Evolutionary conservation across 148 eudicot genomes (phyloP), one percentile per base, ranked within the genome.

Genomic region (Pouteria glomerata): DNA sequence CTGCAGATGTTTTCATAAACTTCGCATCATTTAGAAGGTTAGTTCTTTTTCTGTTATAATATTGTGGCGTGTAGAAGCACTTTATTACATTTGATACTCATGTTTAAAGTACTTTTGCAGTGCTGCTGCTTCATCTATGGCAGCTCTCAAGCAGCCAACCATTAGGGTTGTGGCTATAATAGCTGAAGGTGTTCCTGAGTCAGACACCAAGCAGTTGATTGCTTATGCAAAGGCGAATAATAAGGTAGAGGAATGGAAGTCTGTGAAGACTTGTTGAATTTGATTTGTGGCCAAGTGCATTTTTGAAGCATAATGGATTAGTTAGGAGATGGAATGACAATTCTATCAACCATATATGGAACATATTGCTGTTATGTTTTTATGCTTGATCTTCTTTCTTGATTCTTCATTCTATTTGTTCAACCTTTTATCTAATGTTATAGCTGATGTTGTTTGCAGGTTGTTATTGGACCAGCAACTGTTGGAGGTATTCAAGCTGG

Each of bases 401-500:
- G 66, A 12, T 10, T 39, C 30, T 45, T 58, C 18, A 18, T 8
- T 3, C 0, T 59, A 31, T 29, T 53, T 31, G 63, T 37, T 14
- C 33, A 63, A 48, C 19, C 0, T 4, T 29, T 44, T 52, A 18
- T 70, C 70, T 64, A 8, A 37, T 58, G 31, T 44, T 24, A 31
- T 51, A 26, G 29, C 37, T 34, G 45, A 23, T 27, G 15, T 0
- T 57, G 24, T 68, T 73, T 64, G 69, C 72, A 95, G 99, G 94
- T 95, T 76, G 85, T 95, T 68, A 82, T 95, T 80, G 99, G 99
- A 18, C 97, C 97, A 48, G 96, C 99, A 51, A 95, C 99, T 29
- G 99, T 95, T 66, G 97, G 99, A 71, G 99, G 99, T 61, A 78
- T 95, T 83, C 97, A 92, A 84, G 97, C 99, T 76, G 99, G 99